A percentile compares a stretch with the other conserved stretches of the same genome.
phyloP scores from a whole-genome alignment of 257 asterid genomes.

The Nicotiana tomentosiformis region DNA sequence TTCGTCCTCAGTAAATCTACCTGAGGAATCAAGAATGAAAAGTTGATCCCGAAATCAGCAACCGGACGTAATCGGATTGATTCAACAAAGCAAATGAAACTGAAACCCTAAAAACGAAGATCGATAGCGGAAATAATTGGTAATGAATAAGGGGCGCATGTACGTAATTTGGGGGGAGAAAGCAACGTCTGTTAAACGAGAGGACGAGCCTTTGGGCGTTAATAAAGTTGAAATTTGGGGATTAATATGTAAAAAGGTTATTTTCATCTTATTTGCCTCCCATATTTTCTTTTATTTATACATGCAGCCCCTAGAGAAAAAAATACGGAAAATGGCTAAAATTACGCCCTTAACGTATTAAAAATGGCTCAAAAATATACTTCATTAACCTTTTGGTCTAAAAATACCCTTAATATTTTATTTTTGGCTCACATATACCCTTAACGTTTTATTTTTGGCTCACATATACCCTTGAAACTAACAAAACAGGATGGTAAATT shows the following conservation, averaged over 20 bases:
- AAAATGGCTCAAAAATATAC: no score
- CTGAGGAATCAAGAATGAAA: neutral
- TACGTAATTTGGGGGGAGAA: neutral
- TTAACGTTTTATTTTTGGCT: no score
- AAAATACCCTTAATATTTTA: no score
- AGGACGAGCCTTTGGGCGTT: neutral
- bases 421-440: no score
- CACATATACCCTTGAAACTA: no score
- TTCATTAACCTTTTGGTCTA: no score
- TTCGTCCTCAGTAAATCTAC: neutral
- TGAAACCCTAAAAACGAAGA: neutral
- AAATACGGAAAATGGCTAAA: no score
- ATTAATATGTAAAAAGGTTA: neutral
- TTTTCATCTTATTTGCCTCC: neutral
- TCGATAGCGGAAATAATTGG: neutral
- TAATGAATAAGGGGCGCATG: neutral
- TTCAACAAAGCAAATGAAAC: neutral
- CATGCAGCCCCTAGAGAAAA: no score
- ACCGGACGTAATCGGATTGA: neutral
- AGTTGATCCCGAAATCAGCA: neutral
- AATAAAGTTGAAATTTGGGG: neutral
- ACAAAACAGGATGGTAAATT: no score
- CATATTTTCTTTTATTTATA: no score
- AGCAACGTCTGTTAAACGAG: neutral
- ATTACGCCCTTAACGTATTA: no score